Conservation (phyloP, 108 stramenopile species). For the Skeletonema tropicum region DNA sequence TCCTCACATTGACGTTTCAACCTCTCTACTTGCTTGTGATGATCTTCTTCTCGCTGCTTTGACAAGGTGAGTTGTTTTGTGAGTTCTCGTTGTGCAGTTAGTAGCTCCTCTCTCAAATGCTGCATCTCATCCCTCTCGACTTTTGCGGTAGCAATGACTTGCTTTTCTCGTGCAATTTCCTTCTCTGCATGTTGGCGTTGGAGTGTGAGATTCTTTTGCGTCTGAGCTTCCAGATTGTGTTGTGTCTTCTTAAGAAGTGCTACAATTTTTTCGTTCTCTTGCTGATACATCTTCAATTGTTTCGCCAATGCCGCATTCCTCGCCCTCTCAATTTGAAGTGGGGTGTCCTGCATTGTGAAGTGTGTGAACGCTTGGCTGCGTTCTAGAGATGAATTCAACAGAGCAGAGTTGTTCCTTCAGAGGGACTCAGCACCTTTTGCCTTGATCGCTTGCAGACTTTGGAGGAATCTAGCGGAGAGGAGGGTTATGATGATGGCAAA, state of each 20-base stretch:
- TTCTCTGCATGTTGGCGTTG: background rate
- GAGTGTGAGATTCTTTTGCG: background rate
- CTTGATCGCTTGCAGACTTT: no score
- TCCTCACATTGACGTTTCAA: background rate
- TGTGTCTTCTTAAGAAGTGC: background rate
- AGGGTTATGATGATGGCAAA: no score
- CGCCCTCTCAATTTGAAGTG: background rate
- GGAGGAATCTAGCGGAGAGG: no score
- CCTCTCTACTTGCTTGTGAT: background rate
- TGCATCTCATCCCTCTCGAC: background rate
- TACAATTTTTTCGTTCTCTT: background rate
- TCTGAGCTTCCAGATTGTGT: background rate
- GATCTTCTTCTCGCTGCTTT: background rate
- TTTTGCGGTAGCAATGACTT: background rate
- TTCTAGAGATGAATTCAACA: no score
- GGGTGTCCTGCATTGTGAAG: no score
- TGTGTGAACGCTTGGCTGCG: no score
- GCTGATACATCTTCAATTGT: background rate
- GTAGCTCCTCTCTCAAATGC: background rate
- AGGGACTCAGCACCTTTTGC: no score
- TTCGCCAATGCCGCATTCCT: background rate
- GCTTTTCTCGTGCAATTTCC: background rate
- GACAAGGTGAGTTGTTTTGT: background rate
- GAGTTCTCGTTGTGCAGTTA: background rate
- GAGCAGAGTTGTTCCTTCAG: no score